Evolutionary conservation across 2,329 filamentous ascomycete genomes (phyloP).

Genomic region (Dactylonectria macrodidyma): DNA sequence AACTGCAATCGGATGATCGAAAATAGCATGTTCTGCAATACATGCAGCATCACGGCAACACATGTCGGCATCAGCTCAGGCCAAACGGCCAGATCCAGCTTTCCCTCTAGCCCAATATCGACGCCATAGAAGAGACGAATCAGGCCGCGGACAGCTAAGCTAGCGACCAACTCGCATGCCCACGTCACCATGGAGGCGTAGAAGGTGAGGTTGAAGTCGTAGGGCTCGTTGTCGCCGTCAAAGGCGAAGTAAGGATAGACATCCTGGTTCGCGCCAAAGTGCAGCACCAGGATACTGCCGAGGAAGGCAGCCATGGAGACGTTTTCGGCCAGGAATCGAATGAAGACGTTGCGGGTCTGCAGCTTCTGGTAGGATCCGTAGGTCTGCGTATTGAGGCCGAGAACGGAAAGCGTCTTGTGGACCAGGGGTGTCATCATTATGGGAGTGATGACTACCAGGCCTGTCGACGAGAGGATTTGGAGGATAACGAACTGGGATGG

Average conservation of each 20-base stretch:
- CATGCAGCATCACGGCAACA: conserved; percentile 76
- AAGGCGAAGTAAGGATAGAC: conserved; percentile 81
- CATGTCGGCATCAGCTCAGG: conserved; percentile 77
- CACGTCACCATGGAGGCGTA: conserved; percentile 75
- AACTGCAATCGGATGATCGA: conserved; percentile 78
- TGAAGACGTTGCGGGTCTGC: conserved; percentile 76
- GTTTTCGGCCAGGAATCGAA: conserved; percentile 77
- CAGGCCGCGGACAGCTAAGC: conserved; percentile 71
- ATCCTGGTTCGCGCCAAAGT: conserved; percentile 77
- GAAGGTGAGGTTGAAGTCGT: conserved; percentile 76
- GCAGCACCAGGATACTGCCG: conserved; percentile 75
- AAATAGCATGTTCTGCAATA: conserved; percentile 81
- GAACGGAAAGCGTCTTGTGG: conserved; percentile 68
- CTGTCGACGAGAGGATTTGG: conserved; percentile 74
- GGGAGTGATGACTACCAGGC: conserved; percentile 75
- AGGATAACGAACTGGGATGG: conserved; percentile 76
- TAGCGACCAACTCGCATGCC: conserved; percentile 76
- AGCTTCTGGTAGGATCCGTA: conserved; percentile 77
- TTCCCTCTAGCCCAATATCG: conserved; percentile 75
- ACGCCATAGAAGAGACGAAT: conserved; percentile 72
- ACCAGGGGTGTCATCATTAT: conserved; percentile 73
- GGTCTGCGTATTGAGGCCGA: conserved; percentile 71
- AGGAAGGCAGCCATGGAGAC: conserved; percentile 79
- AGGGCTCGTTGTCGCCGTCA: conserved; percentile 63
- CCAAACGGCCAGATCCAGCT: conserved; percentile 75